Evolutionary conservation across 2,329 filamentous ascomycete species (phyloP).

Genomic region (Rugonectria rugulosa): DNA sequence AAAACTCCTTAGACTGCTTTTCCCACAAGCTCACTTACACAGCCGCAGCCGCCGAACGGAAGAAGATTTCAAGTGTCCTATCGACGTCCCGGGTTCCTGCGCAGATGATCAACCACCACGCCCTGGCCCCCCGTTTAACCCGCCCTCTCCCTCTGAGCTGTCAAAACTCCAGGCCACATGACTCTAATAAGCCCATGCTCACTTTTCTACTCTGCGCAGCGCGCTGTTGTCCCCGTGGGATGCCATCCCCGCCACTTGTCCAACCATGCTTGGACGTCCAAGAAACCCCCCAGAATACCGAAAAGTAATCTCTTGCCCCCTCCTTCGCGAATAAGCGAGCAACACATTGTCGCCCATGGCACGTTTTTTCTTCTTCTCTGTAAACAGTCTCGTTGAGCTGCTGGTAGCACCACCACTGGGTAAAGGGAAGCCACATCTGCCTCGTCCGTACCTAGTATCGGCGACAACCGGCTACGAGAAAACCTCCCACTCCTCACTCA

Average conservation of each 20-base stretch:
- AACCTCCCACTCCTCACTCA: too few species aligned
- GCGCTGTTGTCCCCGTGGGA: too few species aligned
- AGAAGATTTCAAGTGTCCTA: constrained; percentile 26
- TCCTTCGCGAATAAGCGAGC: constrained; percentile 29
- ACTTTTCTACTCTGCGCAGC: too few species aligned
- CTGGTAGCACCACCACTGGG: constrained; percentile 10
- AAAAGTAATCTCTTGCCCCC: not conserved
- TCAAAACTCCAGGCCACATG: constrained; percentile 20
- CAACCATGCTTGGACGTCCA: constrained; percentile 13
- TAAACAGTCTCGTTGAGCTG: not conserved
- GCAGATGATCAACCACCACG: constrained; percentile 42
- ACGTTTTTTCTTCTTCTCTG: constrained; percentile 3
- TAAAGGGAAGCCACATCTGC: too few species aligned
- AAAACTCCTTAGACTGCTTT: too few species aligned
- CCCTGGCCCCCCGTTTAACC: constrained; percentile 24
- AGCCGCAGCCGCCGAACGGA: constrained; percentile 1
- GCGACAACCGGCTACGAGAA: too few species aligned
- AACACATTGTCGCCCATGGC: constrained; percentile 28
- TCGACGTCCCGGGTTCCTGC: constrained; percentile 42
- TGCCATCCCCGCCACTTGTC: constrained; percentile 28
- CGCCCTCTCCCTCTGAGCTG: constrained; percentile 34
- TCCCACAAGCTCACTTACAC: too few species aligned
- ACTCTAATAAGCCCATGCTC: too few species aligned
- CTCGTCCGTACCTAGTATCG: too few species aligned
- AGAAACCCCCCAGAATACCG: not conserved